A percentile compares a stretch with the other conserved stretches of the same genome.
Evolutionary conservation across 1,284 basidiomycete genomes (phyloP).

Genomic region (Tremellales sp.): DNA sequence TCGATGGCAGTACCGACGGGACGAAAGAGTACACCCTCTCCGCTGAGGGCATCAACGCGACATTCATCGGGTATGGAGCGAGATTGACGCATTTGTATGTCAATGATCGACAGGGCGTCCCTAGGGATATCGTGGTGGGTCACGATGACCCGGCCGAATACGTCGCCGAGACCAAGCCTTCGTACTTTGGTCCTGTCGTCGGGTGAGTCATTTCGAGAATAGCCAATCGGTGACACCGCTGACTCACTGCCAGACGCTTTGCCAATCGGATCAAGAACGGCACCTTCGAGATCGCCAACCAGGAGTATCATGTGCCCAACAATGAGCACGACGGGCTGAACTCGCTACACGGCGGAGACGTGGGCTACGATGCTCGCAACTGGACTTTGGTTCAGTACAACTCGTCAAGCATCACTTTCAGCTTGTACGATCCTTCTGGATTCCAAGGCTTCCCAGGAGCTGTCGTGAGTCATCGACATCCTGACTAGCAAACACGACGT

Average conservation of each 20-base stretch:
- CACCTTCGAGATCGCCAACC: slow-evolving; percentile 24
- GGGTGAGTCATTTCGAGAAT: slow-evolving; percentile 19
- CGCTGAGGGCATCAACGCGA: slow-evolving; percentile 32
- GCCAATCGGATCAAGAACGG: slow-evolving; percentile 37
- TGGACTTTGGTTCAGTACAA: slow-evolving; percentile 19
- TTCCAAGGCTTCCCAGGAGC: slow-evolving; percentile 33
- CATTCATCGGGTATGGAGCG: slow-evolving; percentile 32
- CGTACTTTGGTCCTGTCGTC: slow-evolving; percentile 31
- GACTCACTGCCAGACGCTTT: slow-evolving; percentile 18
- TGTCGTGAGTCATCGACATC: slow-evolving; percentile 16
- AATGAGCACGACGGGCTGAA: slow-evolving; percentile 34
- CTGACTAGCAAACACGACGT: neutral
- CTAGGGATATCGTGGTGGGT: slow-evolving; percentile 31
- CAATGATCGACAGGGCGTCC: slow-evolving; percentile 17
- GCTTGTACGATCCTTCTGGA: slow-evolving; percentile 13
- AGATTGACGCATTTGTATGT: slow-evolving; percentile 30
- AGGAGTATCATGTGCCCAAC: slow-evolving; percentile 15
- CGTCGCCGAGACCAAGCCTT: slow-evolving; percentile 14
- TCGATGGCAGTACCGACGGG: slow-evolving; percentile 9
- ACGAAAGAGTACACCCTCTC: slow-evolving; percentile 21
- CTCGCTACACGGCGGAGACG: slow-evolving; percentile 22
- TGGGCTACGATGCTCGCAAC: slow-evolving; percentile 27
- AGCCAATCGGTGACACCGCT: neutral
- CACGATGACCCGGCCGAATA: slow-evolving; percentile 25
- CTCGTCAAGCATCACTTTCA: slow-evolving; percentile 22